Evolutionary conservation across 768 basidiomycete species (phyloP).

Genomic region (Hypholoma fasciculare): DNA sequence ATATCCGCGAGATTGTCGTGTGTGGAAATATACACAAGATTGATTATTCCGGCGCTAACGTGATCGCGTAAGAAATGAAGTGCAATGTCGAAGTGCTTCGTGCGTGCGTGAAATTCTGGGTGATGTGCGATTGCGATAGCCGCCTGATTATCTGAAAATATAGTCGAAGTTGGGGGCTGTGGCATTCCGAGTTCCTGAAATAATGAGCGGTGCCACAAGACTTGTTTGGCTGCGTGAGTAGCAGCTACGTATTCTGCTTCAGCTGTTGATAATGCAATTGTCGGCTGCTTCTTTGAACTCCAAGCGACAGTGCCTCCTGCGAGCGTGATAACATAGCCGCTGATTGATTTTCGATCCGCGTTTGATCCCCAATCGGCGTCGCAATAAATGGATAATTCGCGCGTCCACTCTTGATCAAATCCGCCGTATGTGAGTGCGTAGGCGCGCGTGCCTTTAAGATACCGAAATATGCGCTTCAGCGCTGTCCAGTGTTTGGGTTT

Average conservation of each 20-base stretch:
- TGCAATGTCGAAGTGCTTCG: conserved; percentile 16
- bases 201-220: not conserved
- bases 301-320: not conserved
- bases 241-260: conserved; percentile 43
- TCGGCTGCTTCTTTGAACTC: not conserved
- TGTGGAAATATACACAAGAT: conserved; percentile 8
- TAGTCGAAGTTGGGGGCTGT: not conserved
- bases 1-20: conserved; percentile 15
- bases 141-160: conserved; percentile 17
- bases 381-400: no score
- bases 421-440: no score
- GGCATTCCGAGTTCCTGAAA: not conserved
- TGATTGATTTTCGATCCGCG: no score
- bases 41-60: conserved; percentile 2
- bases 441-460: no score
- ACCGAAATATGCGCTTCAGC: no score
- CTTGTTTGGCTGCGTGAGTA: not conserved
- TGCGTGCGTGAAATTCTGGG: conserved; percentile 14
- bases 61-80: conserved; percentile 14
- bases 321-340: no score
- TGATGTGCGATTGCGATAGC: conserved; percentile 15
- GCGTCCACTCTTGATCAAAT: no score
- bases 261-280: conserved; percentile 17
- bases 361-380: no score
- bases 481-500: not conserved